phyloP scores from a whole-genome alignment of 176 grass and related monocot genomes.

The Triticum monococcum region DNA sequence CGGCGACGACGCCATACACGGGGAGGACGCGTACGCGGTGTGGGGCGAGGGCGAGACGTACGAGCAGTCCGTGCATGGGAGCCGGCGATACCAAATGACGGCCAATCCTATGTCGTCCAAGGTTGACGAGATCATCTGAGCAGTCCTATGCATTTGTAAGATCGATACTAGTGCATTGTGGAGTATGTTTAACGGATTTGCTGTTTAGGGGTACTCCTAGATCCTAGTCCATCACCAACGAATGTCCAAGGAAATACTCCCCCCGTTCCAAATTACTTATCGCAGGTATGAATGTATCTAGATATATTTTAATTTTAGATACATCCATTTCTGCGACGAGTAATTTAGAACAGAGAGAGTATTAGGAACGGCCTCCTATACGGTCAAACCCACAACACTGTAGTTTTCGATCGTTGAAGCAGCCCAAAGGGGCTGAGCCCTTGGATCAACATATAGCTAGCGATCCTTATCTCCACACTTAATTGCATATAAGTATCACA shows the following conservation, averaged over 20 bases:
- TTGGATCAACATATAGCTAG: too few relatives aligned
- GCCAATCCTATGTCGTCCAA: constrained; percentile 38
- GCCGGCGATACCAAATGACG: constrained; percentile 24
- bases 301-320: too few relatives aligned
- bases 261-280: too few relatives aligned
- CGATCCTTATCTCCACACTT: too few relatives aligned
- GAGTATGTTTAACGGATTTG: neutral
- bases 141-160: neutral
- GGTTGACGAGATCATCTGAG: constrained; percentile 39
- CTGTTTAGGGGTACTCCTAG: neutral
- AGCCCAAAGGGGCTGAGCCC: neutral
- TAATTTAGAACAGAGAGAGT: too few relatives aligned
- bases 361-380: neutral
- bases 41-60: constrained; percentile 89
- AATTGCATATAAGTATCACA: too few relatives aligned
- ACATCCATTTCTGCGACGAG: too few relatives aligned
- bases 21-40: constrained; percentile 82
- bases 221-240: neutral
- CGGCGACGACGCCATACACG: constrained; percentile 76
- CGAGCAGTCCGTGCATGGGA: constrained; percentile 70
- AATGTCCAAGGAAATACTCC: neutral
- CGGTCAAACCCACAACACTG: neutral
- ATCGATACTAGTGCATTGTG: neutral
- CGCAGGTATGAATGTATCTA: too few relatives aligned
- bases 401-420: neutral